Conservation (phyloP, 2,329 filamentous ascomycete genomes). For the Talaromyces funiculosus region DNA sequence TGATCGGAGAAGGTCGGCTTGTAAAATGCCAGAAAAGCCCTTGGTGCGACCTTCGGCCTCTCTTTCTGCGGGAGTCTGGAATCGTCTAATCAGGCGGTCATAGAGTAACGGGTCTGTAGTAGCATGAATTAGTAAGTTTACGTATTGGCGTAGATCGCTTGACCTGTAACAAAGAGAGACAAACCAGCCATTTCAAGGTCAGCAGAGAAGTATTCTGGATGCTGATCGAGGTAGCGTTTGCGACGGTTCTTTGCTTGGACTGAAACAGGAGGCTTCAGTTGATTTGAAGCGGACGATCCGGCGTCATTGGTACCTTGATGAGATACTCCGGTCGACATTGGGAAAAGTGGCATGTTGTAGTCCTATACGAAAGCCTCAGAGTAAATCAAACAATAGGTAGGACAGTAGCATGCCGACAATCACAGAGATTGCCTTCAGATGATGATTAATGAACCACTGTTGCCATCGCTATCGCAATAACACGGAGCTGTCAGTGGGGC, state of each 20-base stretch:
- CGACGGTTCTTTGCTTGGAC: conserved; percentile 68
- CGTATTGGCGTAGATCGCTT: neutral
- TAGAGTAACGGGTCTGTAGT: conserved; percentile 69
- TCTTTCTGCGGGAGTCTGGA: conserved; percentile 67
- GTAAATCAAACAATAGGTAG: neutral
- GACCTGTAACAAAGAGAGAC: conserved; percentile 24
- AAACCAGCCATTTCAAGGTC: conserved; percentile 58
- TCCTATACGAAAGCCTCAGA: neutral
- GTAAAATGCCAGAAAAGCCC: conserved; percentile 72
- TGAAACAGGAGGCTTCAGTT: conserved; percentile 27
- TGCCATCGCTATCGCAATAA: neutral
- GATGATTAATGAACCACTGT: neutral
- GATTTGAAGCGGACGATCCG: conserved; percentile 3
- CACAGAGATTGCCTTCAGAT: neutral
- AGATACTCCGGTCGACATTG: conserved; percentile 5
- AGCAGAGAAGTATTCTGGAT: conserved; percentile 66
- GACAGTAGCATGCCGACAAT: neutral
- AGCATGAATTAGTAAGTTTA: conserved; percentile 21
- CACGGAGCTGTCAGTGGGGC: neutral
- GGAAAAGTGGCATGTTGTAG: conserved; percentile 10
- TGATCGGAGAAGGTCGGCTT: conserved; percentile 69
- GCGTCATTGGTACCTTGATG: neutral
- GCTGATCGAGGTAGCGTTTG: conserved; percentile 66
- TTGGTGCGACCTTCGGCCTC: conserved; percentile 66
- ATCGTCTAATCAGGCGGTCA: conserved; percentile 70